Conservation (phyloP, 768 basidiomycete genomes). For the Suillus subluteus region DNA sequence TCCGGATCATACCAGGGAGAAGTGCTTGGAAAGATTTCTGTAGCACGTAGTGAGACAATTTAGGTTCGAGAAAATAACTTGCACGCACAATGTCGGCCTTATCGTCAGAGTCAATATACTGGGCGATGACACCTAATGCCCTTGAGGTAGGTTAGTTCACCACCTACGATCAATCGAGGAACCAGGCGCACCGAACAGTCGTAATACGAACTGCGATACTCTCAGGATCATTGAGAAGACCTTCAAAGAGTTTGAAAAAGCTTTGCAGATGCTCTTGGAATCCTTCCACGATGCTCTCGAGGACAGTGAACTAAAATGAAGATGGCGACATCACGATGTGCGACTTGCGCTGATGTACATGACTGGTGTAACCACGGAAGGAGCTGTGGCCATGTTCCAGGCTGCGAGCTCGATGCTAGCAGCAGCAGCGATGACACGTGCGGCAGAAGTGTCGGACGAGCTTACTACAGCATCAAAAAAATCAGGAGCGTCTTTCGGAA, state of each 20-base stretch:
- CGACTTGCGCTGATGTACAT: slow-evolving; percentile 64
- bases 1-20: slow-evolving; percentile 86
- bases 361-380: slow-evolving; percentile 86
- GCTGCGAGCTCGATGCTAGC: slow-evolving; percentile 84
- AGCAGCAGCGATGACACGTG: slow-evolving; percentile 92
- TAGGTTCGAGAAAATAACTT: slow-evolving; percentile 7
- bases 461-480: slow-evolving; percentile 51
- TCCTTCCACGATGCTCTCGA: slow-evolving; percentile 91
- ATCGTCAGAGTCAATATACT: slow-evolving; percentile 88
- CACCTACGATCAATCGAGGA: neutral
- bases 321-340: slow-evolving; percentile 89
- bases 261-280: slow-evolving; percentile 74
- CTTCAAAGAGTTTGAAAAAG: slow-evolving; percentile 81
- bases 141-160: slow-evolving; percentile 38
- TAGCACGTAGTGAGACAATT: slow-evolving; percentile 2
- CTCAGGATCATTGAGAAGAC: slow-evolving; percentile 77
- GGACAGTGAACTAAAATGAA: slow-evolving; percentile 89
- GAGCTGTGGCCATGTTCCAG: slow-evolving; percentile 83
- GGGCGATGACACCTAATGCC: slow-evolving; percentile 89
- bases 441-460: slow-evolving; percentile 91
- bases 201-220: slow-evolving; percentile 90
- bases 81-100: slow-evolving; percentile 80
- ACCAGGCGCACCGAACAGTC: slow-evolving; percentile 66
- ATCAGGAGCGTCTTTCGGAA: neutral
- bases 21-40: slow-evolving; percentile 88